Conservation (phyloP, 1,284 basidiomycete genomes). For the Macrocybe sp. region DNA sequence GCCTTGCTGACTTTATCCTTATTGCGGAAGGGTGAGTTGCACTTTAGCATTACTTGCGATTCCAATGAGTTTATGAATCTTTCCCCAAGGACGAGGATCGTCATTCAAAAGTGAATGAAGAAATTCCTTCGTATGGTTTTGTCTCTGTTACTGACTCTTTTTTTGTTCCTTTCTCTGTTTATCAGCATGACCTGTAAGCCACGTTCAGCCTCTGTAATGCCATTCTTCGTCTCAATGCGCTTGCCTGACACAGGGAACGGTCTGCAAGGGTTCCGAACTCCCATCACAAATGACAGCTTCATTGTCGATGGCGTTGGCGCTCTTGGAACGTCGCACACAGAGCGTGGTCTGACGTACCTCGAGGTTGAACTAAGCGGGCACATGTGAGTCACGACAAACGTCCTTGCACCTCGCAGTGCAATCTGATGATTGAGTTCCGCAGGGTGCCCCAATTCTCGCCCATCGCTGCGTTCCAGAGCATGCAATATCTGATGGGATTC, state of each 20-base stretch:
- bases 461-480: slow-evolving; percentile 64
- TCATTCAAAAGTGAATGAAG: slow-evolving; percentile 58
- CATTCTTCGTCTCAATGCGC: neutral
- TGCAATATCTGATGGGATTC: slow-evolving; percentile 68
- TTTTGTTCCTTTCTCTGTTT: neutral
- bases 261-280: slow-evolving; percentile 66
- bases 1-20: slow-evolving; percentile 65
- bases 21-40: slow-evolving; percentile 65
- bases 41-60: neutral
- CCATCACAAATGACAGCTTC: slow-evolving; percentile 60
- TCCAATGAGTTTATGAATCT: neutral
- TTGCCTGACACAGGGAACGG: slow-evolving; percentile 45
- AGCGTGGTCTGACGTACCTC: slow-evolving; percentile 61
- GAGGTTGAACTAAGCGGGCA: slow-evolving; percentile 67
- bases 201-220: neutral
- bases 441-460: slow-evolving; percentile 64
- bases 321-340: slow-evolving; percentile 56
- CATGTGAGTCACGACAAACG: slow-evolving; percentile 42
- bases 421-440: slow-evolving; percentile 4
- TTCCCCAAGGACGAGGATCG: slow-evolving; percentile 47
- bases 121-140: neutral
- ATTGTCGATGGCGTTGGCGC: slow-evolving; percentile 65
- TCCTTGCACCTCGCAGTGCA: neutral
- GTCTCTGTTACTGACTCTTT: neutral
- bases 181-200: slow-evolving; percentile 64